phyloP scores from a whole-genome alignment of 345 rosid genomes.

The Laguncularia racemosa region DNA sequence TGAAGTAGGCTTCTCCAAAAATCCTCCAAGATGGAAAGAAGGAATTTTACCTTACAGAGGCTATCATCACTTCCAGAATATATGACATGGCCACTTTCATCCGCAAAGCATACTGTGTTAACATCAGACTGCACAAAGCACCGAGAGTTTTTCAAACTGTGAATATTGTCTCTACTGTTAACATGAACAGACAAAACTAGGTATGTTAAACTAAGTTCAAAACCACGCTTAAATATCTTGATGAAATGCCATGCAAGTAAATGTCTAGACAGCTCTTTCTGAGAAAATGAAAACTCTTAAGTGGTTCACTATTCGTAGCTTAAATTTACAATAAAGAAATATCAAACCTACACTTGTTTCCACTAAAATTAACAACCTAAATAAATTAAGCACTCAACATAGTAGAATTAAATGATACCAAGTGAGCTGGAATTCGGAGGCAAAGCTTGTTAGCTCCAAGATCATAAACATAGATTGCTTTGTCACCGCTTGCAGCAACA shows the following conservation, averaged over 20 bases:
- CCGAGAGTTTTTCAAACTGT: neutral
- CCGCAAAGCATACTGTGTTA: conserved; percentile 69
- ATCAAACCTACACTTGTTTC: too few species aligned
- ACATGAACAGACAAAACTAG: neutral
- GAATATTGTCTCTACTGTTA: neutral
- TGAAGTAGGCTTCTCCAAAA: too few species aligned
- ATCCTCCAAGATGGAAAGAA: neutral
- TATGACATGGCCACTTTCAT: conserved; percentile 57
- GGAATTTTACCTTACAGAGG: conserved; percentile 44
- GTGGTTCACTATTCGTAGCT: too few species aligned
- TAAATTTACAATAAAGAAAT: too few species aligned
- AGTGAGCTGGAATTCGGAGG: conserved; percentile 47
- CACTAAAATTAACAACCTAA: too few species aligned
- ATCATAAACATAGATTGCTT: conserved; percentile 49
- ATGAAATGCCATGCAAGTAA: too few species aligned
- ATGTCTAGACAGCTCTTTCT: too few species aligned
- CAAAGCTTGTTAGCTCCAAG: conserved; percentile 39
- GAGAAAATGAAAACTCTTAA: too few species aligned
- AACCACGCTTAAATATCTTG: neutral
- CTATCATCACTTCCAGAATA: conserved; percentile 66
- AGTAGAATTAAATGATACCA: conserved; percentile 22
- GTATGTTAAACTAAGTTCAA: neutral
- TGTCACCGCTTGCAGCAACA: conserved; percentile 45
- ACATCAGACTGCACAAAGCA: conserved; percentile 47
- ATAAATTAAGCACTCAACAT: neutral